These are phyloP conservation scores for Diaporthe australafricana DNA, from an alignment of 2,329 filamentous ascomycete genomes.

Conservation along the genomic window DNA sequence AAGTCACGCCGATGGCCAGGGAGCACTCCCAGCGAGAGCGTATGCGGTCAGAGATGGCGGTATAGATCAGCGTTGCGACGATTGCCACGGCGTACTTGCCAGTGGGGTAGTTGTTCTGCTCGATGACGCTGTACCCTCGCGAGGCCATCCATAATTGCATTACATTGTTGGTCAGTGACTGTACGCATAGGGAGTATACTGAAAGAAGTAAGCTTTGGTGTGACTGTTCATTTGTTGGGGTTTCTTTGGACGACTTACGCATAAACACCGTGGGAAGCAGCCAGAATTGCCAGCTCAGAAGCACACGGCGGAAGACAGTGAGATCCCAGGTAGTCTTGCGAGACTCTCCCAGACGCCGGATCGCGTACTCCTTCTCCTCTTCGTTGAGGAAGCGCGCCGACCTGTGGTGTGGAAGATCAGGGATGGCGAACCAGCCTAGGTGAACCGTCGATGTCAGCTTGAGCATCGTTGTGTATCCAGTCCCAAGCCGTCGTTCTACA, in stretches of 20 bases:
- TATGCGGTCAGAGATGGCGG: slow-evolving; percentile 54
- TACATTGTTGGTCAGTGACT: slow-evolving; percentile 56
- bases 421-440: slow-evolving; percentile 57
- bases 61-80: slow-evolving; percentile 54
- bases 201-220: neutral
- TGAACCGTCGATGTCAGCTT: neutral
- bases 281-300: slow-evolving; percentile 58
- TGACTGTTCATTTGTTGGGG: fast-evolving
- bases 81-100: slow-evolving; percentile 55
- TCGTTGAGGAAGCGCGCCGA: slow-evolving; percentile 53
- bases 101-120: slow-evolving; percentile 59
- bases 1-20: slow-evolving; percentile 54
- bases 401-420: slow-evolving; percentile 54
- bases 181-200: slow-evolving; percentile 57
- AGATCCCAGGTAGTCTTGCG: slow-evolving; percentile 37
- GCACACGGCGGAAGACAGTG: slow-evolving; percentile 30
- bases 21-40: slow-evolving; percentile 57
- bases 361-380: slow-evolving; percentile 51
- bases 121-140: slow-evolving; percentile 54
- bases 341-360: slow-evolving; percentile 49
- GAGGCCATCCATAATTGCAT: slow-evolving; percentile 59
- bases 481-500: neutral
- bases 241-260: slow-evolving; percentile 44
- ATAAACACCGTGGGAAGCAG: slow-evolving; percentile 58
- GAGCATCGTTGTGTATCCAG: neutral